Percentiles rank a stretch among this genome's conserved stretches.
Conservation (phyloP, 805 yeast genomes). For the Brettanomyces anomalus region DNA sequence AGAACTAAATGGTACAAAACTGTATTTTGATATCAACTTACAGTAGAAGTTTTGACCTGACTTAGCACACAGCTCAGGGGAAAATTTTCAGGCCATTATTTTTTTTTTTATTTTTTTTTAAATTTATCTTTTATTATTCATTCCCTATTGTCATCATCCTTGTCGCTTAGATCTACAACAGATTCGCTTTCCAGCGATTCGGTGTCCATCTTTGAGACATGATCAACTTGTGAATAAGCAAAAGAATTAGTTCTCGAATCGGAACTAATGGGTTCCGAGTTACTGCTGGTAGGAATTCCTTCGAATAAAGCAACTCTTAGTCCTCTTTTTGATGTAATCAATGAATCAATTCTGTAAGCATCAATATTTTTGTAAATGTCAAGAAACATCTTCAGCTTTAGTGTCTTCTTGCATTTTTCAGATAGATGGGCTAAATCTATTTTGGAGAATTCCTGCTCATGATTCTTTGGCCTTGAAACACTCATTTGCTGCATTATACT, state of each 20-base stretch:
- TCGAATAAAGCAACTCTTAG: background rate
- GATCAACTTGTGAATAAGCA: background rate
- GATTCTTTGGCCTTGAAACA: slow-evolving; percentile 9
- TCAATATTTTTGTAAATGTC: background rate
- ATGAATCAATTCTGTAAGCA: background rate
- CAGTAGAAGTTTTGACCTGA: too few relatives aligned
- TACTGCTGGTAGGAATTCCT: background rate
- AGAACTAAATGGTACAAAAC: too few relatives aligned
- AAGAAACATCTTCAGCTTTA: slow-evolving; percentile 1
- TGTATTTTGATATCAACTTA: too few relatives aligned
- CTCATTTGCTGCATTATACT: slow-evolving; percentile 21
- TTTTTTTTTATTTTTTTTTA: background rate
- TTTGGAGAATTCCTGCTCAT: background rate
- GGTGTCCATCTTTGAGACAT: slow-evolving; percentile 2
- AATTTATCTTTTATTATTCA: background rate
- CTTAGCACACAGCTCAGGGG: too few relatives aligned
- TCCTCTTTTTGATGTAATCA: slow-evolving; percentile 1
- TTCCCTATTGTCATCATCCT: background rate
- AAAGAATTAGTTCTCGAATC: background rate
- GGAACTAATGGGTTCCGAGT: background rate
- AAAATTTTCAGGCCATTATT: background rate
- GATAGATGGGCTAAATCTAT: too few relatives aligned
- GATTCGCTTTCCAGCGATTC: slow-evolving; percentile 6
- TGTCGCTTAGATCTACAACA: slow-evolving; percentile 1
- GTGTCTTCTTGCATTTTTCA: too few relatives aligned